These are phyloP conservation scores for Cytospora schulzeri DNA, from an alignment of 2,329 filamentous ascomycete species.

Conservation along the genomic window DNA sequence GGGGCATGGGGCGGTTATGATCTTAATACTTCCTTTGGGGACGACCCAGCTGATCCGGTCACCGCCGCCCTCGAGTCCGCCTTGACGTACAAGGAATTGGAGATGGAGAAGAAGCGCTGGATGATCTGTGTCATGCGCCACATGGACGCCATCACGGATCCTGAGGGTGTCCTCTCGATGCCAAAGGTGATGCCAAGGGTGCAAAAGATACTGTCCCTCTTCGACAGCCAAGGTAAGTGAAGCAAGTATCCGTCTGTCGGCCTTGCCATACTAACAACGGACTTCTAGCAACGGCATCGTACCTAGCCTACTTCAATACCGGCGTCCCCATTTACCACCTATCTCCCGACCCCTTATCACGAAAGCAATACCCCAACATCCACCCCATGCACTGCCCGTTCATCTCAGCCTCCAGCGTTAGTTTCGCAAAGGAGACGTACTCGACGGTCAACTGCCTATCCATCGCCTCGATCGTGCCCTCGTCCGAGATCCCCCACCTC, in stretches of 20 bases:
- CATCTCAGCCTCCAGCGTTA: slow-evolving; percentile 39
- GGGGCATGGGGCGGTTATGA: slow-evolving; percentile 47
- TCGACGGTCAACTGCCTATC: slow-evolving; percentile 54
- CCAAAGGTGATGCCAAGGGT: slow-evolving; percentile 30
- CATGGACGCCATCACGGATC: slow-evolving; percentile 41
- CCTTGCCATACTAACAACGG: slow-evolving; percentile 5
- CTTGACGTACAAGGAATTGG: slow-evolving; percentile 52
- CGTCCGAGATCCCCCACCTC: slow-evolving; percentile 57
- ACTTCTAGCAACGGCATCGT: slow-evolving; percentile 49
- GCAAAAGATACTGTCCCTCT: slow-evolving; percentile 49
- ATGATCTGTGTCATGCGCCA: slow-evolving; percentile 47
- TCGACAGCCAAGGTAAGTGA: slow-evolving; percentile 53
- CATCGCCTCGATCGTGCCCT: slow-evolving; percentile 59
- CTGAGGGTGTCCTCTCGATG: slow-evolving; percentile 17
- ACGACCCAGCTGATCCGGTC: neutral
- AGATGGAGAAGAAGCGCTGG: slow-evolving; percentile 45
- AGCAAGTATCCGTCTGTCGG: slow-evolving; percentile 32
- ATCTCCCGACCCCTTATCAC: slow-evolving; percentile 45
- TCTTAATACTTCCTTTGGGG: too few species aligned
- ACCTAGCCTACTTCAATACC: slow-evolving; percentile 49
- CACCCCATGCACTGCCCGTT: slow-evolving; percentile 44
- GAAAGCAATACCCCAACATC: slow-evolving; percentile 43
- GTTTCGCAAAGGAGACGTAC: slow-evolving; percentile 47
- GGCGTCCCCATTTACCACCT: slow-evolving; percentile 49
- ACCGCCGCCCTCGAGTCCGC: slow-evolving; percentile 40